These are phyloP conservation scores for Strombidium stylifer DNA, from an alignment of 73 alveolate species.

Conservation along the genomic window DNA sequence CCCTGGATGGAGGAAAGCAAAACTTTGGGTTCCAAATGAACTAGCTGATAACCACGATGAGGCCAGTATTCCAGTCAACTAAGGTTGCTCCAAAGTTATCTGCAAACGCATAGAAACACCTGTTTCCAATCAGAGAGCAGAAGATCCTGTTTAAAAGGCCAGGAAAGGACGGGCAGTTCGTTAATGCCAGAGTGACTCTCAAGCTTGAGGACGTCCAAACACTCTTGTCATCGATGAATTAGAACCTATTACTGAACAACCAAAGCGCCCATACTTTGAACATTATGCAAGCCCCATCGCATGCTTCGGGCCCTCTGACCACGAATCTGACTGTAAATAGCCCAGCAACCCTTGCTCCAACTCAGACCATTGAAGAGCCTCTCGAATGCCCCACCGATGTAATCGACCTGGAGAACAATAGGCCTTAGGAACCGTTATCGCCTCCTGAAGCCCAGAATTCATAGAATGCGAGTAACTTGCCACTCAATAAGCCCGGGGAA, in stretches of 20 bases:
- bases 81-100: constrained; percentile 7
- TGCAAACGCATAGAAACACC: constrained; percentile 17
- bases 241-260: not conserved
- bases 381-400: not conserved
- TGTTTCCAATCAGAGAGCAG: constrained; percentile 26
- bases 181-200: constrained; percentile 2
- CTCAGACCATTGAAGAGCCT: not conserved
- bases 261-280: not conserved
- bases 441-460: too few species aligned
- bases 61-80: constrained; percentile 2
- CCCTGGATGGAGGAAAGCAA: too few species aligned
- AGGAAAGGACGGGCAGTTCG: constrained; percentile 34
- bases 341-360: not conserved
- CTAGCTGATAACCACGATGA: not conserved
- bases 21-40: constrained; percentile 4
- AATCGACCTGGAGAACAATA: too few species aligned
- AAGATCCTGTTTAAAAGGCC: constrained; percentile 21
- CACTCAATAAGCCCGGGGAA: too few species aligned
- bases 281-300: not conserved
- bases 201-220: constrained; percentile 22
- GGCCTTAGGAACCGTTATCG: too few species aligned
- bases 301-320: not conserved
- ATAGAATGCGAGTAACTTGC: too few species aligned
- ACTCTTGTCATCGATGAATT: not conserved
- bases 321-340: not conserved